Evolutionary conservation across 108 stramenopile species (phyloP).

Genomic region (Asterionellopsis glacialis): DNA sequence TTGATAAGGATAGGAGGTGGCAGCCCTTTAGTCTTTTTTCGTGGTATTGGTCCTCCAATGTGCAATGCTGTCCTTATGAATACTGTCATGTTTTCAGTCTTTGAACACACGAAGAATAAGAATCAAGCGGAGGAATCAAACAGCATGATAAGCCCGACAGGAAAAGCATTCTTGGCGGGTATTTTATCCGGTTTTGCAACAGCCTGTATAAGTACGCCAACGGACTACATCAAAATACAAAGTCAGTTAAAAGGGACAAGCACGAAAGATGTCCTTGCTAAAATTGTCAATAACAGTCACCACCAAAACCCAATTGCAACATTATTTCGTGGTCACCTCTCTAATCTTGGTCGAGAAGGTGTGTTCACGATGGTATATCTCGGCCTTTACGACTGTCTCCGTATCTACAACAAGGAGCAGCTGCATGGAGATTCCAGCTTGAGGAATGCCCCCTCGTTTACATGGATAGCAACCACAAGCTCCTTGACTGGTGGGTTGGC

Average conservation of each 20-base stretch:
- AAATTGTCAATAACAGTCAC: not conserved
- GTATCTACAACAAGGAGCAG: not conserved
- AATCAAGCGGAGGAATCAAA: slow-evolving; percentile 10
- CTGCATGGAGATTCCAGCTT: not conserved
- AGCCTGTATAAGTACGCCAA: slow-evolving; percentile 37
- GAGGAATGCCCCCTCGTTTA: not conserved
- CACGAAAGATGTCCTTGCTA: slow-evolving; percentile 1
- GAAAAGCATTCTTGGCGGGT: slow-evolving; percentile 25
- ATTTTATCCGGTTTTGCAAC: slow-evolving; percentile 45
- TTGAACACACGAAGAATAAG: slow-evolving; percentile 8
- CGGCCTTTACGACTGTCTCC: slow-evolving; percentile 28
- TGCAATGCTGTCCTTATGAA: slow-evolving; percentile 37
- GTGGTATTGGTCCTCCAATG: slow-evolving; percentile 41
- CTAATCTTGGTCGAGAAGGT: slow-evolving; percentile 41
- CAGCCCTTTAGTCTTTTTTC: slow-evolving; percentile 14
- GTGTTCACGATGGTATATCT: slow-evolving; percentile 49
- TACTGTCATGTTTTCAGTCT: slow-evolving; percentile 40
- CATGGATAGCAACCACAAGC: slow-evolving; percentile 11
- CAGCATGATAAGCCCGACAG: not conserved
- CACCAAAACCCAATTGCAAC: not conserved
- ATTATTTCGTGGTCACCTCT: slow-evolving; percentile 32
- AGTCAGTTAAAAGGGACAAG: slow-evolving; percentile 16
- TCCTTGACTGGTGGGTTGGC: slow-evolving; percentile 35
- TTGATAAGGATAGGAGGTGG: not conserved
- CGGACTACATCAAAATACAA: slow-evolving; percentile 44